Conservation (phyloP, 2,329 filamentous ascomycete species). For the Graphilbum sp. region DNA sequence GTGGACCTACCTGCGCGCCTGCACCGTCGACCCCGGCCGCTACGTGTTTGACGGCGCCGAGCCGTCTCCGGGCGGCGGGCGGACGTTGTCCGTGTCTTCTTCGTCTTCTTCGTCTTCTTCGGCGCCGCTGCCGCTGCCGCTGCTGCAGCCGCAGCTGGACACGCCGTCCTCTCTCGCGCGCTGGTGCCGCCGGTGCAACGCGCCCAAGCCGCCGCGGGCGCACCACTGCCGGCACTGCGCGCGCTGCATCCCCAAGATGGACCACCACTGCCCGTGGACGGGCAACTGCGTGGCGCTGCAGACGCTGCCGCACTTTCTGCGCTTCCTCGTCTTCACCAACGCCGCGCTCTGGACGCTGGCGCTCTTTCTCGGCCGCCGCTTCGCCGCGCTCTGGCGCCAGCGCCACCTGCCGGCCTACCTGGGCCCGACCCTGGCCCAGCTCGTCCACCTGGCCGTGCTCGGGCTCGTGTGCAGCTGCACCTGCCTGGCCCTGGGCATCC, state of each 20-base stretch:
- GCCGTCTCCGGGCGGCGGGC: not conserved
- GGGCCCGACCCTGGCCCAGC: conserved; percentile 43
- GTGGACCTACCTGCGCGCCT: conserved; percentile 50
- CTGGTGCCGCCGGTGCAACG: conserved; percentile 65
- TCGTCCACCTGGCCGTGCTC: conserved; percentile 46
- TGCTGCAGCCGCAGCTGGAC: too few relatives aligned
- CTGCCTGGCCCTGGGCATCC: conserved; percentile 43
- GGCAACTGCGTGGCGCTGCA: conserved; percentile 68
- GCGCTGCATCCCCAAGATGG: conserved; percentile 65
- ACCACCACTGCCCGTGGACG: conserved; percentile 80
- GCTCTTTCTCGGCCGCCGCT: conserved; percentile 42
- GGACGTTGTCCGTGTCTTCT: not conserved
- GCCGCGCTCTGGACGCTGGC: conserved; percentile 45
- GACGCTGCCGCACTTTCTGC: conserved; percentile 68
- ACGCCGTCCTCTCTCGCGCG: conserved; percentile 13
- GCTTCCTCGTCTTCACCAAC: conserved; percentile 59
- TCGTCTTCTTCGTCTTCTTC: conserved; percentile 1
- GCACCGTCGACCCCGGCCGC: conserved; percentile 40
- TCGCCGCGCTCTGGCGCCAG: conserved; percentile 42
- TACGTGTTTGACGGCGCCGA: conserved; percentile 23
- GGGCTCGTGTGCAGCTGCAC: conserved; percentile 40
- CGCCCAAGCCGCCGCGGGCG: conserved; percentile 57
- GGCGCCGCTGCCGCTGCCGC: conserved; percentile 1
- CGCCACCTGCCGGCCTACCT: conserved; percentile 59
- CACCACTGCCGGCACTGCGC: conserved; percentile 70